Conservation (phyloP, 2,329 filamentous ascomycete species). For the Neospermospora avenae region DNA sequence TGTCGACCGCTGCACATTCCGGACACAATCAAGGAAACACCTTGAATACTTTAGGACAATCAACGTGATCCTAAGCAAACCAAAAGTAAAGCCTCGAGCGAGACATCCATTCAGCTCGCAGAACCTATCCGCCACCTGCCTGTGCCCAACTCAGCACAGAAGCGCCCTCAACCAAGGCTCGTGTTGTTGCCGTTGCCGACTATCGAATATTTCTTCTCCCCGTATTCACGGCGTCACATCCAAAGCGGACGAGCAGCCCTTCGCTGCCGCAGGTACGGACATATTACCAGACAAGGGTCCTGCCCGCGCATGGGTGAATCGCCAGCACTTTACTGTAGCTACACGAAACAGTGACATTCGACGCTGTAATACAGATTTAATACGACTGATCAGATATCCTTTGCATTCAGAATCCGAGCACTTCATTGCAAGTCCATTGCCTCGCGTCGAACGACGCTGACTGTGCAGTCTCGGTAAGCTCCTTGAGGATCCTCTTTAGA, state of each 20-base stretch:
- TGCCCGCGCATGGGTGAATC: conserved; percentile 16
- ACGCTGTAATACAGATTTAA: neutral
- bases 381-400: too few species aligned
- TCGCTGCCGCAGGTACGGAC: conserved; percentile 7
- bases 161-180: neutral
- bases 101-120: too few species aligned
- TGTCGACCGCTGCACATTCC: neutral
- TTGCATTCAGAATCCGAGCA: neutral
- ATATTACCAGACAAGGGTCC: conserved; percentile 15
- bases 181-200: neutral
- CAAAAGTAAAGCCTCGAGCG: neutral
- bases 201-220: too few species aligned
- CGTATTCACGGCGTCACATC: conserved; percentile 11
- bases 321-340: conserved; percentile 20
- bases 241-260: neutral
- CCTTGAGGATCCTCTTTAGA: too few species aligned
- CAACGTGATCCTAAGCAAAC: neutral
- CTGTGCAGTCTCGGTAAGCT: conserved; percentile 14
- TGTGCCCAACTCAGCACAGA: neutral
- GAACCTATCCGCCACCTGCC: neutral
- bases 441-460: neutral
- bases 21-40: neutral
- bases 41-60: neutral
- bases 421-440: neutral
- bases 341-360: conserved; percentile 19